Conservation (phyloP, 2,329 filamentous ascomycete genomes). For the Capronia epimyces region DNA sequence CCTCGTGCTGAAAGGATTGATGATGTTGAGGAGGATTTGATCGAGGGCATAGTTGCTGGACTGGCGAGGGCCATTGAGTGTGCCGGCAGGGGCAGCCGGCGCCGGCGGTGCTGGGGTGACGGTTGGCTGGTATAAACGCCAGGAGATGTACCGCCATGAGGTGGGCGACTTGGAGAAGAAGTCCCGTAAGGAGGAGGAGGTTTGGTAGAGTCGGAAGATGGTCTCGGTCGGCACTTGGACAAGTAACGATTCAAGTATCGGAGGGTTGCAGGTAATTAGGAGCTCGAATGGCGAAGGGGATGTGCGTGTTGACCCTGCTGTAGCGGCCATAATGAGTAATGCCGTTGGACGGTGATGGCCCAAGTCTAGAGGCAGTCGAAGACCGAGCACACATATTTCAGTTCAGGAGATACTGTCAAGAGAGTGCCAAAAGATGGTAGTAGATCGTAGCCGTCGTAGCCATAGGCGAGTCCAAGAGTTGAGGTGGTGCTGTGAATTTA, state of each 20-base stretch:
- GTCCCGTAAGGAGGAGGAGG: conserved; percentile 49
- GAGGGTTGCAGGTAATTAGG: conserved; percentile 52
- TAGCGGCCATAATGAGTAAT: conserved; percentile 13
- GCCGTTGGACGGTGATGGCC: conserved; percentile 3
- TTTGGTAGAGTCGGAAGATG: conserved; percentile 55
- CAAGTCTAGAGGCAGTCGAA: background rate
- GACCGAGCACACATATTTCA: conserved; percentile 13
- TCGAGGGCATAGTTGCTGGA: conserved; percentile 56
- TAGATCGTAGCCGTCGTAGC: background rate
- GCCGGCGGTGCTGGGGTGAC: conserved; percentile 29
- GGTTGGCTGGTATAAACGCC: conserved; percentile 46
- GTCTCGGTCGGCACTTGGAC: conserved; percentile 53
- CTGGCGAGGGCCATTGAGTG: conserved; percentile 35
- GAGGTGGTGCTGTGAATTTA: background rate
- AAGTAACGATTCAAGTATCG: conserved; percentile 55
- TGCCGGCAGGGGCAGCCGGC: conserved; percentile 21
- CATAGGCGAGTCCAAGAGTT: background rate
- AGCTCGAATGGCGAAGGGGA: conserved; percentile 48
- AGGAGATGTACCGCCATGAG: conserved; percentile 57
- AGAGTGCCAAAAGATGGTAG: background rate
- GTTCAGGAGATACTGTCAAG: background rate
- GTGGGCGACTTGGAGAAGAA: conserved; percentile 54
- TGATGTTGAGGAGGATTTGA: conserved; percentile 51
- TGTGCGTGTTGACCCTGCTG: conserved; percentile 6
- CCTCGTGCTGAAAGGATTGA: conserved; percentile 53